Evolutionary conservation across 345 rosid genomes (phyloP).

Genomic region (Kandelia obovata): DNA sequence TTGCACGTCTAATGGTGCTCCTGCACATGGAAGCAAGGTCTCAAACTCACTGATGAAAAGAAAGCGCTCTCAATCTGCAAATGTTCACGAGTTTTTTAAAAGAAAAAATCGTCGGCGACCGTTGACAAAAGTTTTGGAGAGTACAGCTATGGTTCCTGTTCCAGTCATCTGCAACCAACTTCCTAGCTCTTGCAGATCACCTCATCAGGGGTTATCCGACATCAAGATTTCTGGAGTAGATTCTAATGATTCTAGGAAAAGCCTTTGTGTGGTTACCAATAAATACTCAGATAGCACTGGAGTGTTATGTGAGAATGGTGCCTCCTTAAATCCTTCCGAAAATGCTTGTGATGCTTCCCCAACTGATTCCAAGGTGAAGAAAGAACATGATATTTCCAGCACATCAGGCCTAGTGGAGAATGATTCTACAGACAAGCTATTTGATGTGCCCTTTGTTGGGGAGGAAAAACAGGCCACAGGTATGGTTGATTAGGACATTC

Average conservation of each 20-base stretch:
- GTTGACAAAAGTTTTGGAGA: constrained; percentile 84
- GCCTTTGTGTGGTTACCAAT: constrained; percentile 33
- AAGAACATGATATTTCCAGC: constrained; percentile 54
- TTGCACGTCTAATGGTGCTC: constrained; percentile 46
- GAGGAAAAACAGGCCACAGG: constrained; percentile 67
- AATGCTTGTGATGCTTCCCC: constrained; percentile 44
- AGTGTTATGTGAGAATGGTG: constrained; percentile 48
- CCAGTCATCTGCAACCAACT: constrained; percentile 68
- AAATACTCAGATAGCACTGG: constrained; percentile 70
- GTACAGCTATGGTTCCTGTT: constrained; percentile 74
- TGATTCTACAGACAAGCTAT: constrained; percentile 51
- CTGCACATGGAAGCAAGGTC: constrained; percentile 46
- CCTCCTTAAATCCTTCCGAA: constrained; percentile 38
- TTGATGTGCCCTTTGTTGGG: constrained; percentile 77
- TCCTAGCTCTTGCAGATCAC: constrained; percentile 38
- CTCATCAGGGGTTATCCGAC: constrained; percentile 50
- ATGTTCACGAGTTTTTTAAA: constrained; percentile 54
- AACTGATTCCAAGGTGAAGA: constrained; percentile 36
- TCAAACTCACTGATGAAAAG: constrained; percentile 47
- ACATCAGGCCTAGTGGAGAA: constrained; percentile 43
- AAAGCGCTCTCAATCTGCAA: constrained; percentile 65
- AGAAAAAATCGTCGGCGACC: constrained; percentile 78
- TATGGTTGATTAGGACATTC: constrained; percentile 29
- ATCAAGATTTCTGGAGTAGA: constrained; percentile 50
- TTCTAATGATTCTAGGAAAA: constrained; percentile 56